Conservation (phyloP, 257 asterid species). For the Striga asiatica region DNA sequence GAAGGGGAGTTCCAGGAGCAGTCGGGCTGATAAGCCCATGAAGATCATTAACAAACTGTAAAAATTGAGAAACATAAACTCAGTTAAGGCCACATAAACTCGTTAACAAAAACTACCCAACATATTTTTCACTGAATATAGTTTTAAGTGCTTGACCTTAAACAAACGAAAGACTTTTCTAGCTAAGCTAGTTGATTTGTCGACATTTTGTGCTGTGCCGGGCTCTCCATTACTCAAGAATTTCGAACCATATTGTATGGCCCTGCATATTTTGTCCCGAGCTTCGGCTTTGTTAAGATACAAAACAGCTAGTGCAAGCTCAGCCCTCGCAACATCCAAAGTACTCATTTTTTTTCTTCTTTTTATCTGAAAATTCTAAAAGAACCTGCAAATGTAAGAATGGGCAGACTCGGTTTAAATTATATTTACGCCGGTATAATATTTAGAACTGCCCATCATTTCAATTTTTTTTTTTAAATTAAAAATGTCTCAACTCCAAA, state of each 20-base stretch:
- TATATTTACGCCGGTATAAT: not conserved
- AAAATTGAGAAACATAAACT: conserved; percentile 4
- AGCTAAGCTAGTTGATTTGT: conserved; percentile 91
- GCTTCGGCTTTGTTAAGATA: conserved; percentile 89
- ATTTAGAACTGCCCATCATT: not conserved
- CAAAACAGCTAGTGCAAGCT: conserved; percentile 76
- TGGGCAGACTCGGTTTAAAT: not conserved
- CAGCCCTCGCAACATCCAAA: conserved; percentile 75
- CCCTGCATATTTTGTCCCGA: conserved; percentile 97
- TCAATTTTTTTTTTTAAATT: too few species aligned
- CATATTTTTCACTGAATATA: not conserved
- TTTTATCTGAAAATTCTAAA: too few species aligned
- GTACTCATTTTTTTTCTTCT: conserved; percentile 61
- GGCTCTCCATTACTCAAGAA: conserved; percentile 92
- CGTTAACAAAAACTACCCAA: not conserved
- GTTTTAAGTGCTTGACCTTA: conserved; percentile 39
- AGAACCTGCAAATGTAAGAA: conserved; percentile 29
- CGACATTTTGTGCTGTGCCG: conserved; percentile 91
- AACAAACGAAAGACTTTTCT: conserved; percentile 91
- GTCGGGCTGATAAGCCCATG: conserved; percentile 77
- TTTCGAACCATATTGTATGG: conserved; percentile 92
- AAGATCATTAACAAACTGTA: conserved; percentile 87
- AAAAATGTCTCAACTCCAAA: not conserved
- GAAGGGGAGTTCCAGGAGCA: conserved; percentile 89
- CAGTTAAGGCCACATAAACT: conserved; percentile 15